These are phyloP conservation scores for Colletotrichum musae DNA, from an alignment of 2,329 filamentous ascomycete species.

Conservation along the genomic window DNA sequence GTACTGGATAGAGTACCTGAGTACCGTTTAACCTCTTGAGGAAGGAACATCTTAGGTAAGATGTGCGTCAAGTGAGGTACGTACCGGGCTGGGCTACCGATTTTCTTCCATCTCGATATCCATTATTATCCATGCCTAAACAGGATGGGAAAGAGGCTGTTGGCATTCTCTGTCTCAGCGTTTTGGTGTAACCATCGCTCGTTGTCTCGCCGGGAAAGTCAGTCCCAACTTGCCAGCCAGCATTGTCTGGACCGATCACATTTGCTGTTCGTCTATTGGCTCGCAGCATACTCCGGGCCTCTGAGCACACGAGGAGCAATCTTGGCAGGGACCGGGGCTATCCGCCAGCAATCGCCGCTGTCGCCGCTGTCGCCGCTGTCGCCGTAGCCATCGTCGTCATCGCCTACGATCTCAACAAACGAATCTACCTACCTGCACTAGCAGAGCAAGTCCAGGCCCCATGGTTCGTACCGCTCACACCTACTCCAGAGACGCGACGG, in stretches of 20 bases:
- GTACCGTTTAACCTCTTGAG: too few relatives aligned
- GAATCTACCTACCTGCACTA: too few relatives aligned
- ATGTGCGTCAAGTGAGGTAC: too few relatives aligned
- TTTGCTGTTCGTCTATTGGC: conserved; percentile 1
- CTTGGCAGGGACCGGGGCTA: too few relatives aligned
- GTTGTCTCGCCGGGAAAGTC: conserved; percentile 31
- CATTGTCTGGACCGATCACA: conserved; percentile 5
- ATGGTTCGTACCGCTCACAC: neutral
- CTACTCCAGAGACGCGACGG: neutral
- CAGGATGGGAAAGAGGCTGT: conserved; percentile 7
- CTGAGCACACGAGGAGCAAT: neutral
- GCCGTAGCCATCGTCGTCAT: neutral
- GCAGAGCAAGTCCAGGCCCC: conserved; percentile 11
- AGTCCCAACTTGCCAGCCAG: conserved; percentile 1
- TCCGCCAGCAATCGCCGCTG: too few relatives aligned
- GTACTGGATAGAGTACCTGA: too few relatives aligned
- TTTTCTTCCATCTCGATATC: neutral
- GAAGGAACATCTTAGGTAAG: too few relatives aligned
- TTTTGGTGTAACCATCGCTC: conserved; percentile 32
- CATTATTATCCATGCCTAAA: neutral
- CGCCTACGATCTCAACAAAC: neutral
- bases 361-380: neutral
- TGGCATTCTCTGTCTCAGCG: conserved; percentile 28
- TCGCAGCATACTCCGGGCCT: conserved; percentile 13
- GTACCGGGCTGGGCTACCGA: neutral